phyloP scores from a whole-genome alignment of 192 early-diverging fungal species.

The Coemansia sp. region DNA sequence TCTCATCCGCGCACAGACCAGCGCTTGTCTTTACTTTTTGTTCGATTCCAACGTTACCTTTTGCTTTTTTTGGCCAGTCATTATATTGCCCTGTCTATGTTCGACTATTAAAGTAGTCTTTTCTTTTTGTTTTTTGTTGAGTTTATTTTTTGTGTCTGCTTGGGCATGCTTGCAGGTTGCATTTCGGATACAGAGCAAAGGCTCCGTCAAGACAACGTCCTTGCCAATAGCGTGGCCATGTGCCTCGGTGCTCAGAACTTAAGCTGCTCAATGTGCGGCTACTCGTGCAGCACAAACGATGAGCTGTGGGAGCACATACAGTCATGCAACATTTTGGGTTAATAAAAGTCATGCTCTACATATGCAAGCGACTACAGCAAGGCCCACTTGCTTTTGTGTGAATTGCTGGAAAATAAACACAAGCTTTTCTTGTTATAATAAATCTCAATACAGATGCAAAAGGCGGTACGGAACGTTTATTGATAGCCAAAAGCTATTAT shows the following conservation, averaged over 20 bases:
- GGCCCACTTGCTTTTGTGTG: neutral
- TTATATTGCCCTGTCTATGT: too few species aligned
- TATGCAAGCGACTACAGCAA: neutral
- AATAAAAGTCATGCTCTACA: conserved; percentile 6
- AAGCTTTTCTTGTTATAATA: neutral
- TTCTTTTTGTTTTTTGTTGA: conserved; percentile 22
- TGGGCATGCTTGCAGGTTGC: neutral
- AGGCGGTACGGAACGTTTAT: neutral
- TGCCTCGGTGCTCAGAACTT: conserved; percentile 9
- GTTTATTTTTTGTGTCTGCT: neutral
- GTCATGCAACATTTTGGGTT: conserved; percentile 42
- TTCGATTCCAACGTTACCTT: too few species aligned
- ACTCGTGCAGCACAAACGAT: conserved; percentile 33
- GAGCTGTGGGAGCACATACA: conserved; percentile 55
- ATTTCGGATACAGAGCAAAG: conserved; percentile 6
- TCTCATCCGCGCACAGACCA: too few species aligned
- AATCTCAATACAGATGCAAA: neutral
- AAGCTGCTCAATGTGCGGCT: conserved; percentile 49
- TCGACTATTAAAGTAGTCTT: conserved; percentile 12
- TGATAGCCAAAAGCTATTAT: conserved; percentile 1
- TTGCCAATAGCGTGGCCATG: conserved; percentile 6
- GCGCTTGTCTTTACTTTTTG: too few species aligned
- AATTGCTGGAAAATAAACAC: neutral
- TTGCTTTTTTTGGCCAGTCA: too few species aligned
- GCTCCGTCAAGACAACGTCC: neutral